Evolutionary conservation across 108 stramenopile species (phyloP).

Genomic region (Parietichytrium sp.): DNA sequence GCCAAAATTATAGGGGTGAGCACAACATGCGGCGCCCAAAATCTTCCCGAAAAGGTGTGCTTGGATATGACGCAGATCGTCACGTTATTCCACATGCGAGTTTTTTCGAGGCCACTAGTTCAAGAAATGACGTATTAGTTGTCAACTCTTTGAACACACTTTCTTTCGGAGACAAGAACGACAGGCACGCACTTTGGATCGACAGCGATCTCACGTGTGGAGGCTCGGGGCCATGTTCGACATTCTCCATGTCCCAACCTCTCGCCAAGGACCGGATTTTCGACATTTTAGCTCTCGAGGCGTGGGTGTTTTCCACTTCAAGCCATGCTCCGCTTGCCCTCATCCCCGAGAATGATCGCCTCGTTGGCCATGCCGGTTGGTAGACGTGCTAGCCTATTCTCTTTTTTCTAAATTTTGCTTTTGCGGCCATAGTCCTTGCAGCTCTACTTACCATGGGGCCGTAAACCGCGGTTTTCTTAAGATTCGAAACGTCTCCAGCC

Average conservation of each 20-base stretch:
- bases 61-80: background rate
- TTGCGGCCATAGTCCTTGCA: too few species aligned
- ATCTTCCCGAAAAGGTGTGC: background rate
- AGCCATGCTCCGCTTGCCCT: too few species aligned
- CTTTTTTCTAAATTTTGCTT: too few species aligned
- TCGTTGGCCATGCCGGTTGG: too few species aligned
- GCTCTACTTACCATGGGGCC: too few species aligned
- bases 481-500: too few species aligned
- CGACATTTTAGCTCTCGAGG: conserved; percentile 22
- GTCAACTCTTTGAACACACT: background rate
- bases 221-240: background rate
- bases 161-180: background rate
- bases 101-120: background rate
- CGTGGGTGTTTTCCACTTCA: background rate
- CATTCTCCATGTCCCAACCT: background rate
- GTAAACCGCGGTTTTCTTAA: too few species aligned
- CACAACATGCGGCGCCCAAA: background rate
- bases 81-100: background rate
- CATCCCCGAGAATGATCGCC: too few species aligned
- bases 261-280: background rate
- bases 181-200: background rate
- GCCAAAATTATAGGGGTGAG: background rate
- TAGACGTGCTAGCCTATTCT: too few species aligned
- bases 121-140: background rate
- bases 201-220: conserved; percentile 4